A percentile compares a stretch with the other conserved stretches of the same genome.
phyloP scores from a whole-genome alignment of 2,329 filamentous ascomycete genomes.

The Penicillium sp. region DNA sequence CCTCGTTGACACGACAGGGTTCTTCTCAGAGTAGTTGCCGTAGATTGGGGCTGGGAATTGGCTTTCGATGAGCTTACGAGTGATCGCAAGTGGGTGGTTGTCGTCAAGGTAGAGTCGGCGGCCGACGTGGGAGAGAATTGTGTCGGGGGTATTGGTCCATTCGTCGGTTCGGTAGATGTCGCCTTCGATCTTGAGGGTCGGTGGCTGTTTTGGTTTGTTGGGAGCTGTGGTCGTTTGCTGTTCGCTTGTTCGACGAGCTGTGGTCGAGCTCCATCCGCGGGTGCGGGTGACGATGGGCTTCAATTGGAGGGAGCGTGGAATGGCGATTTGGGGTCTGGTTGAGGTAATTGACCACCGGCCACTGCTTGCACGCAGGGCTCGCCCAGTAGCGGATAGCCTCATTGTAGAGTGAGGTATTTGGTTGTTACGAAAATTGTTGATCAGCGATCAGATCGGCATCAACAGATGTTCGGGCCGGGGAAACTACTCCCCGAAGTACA shows the following conservation, averaged over 20 bases:
- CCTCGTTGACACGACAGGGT: constrained; percentile 75
- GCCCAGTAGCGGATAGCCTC: constrained; percentile 40
- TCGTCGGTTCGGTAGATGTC: constrained; percentile 64
- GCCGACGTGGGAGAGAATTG: constrained; percentile 69
- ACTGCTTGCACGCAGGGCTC: constrained; percentile 38
- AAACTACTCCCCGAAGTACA: constrained; percentile 27
- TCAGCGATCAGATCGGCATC: constrained; percentile 4
- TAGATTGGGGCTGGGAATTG: constrained; percentile 72
- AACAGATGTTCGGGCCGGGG: constrained; percentile 22
- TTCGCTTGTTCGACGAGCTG: constrained; percentile 23
- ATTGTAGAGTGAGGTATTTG: constrained; percentile 23
- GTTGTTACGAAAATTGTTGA: neutral
- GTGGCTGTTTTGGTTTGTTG: constrained; percentile 6
- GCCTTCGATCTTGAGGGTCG: constrained; percentile 56
- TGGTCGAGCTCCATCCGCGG: constrained; percentile 35
- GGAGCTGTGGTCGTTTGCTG: constrained; percentile 11
- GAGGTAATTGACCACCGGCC: constrained; percentile 34
- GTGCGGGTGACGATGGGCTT: constrained; percentile 15
- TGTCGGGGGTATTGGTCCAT: constrained; percentile 80
- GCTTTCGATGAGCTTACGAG: constrained; percentile 85
- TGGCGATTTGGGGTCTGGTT: constrained; percentile 19
- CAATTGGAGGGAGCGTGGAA: constrained; percentile 22
- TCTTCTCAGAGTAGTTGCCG: constrained; percentile 71
- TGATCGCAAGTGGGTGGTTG: constrained; percentile 87
- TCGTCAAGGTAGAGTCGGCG: constrained; percentile 84